Base-by-base conservation (phyloP, 805 yeast genomes). In the Naumovozyma baii region DNA sequence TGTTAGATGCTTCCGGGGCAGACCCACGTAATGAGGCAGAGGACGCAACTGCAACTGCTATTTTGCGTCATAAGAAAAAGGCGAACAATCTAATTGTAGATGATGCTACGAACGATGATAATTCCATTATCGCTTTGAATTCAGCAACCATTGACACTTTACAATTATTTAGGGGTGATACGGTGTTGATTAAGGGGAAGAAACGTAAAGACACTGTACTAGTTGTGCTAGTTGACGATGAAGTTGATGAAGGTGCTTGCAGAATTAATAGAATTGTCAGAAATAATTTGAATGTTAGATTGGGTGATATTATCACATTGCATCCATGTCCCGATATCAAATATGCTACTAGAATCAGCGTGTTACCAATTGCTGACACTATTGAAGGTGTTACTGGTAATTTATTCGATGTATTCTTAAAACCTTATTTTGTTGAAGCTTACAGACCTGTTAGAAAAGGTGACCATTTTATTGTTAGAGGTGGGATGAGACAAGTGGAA, bases 401-500 rank as follows among this genome's bases (percentile, higher is more conserved):
- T 7, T 70, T 92, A 52, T 92, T 92, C 53, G 99, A 92, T 58
- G 95, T 88, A 18, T 92, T 82, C 69, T 74, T 92, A 62, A 92
- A 92, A 69, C 98, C 98, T 31, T 92, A 92, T 69, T 92, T 92
- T 61, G 96, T 92, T 33, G 99, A 92, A 68, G 96, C 98, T 41
- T 92, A 92, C 68, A 81, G 98, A 67, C 98, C 98, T 3, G 96
- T 92, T 30, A 83, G 96, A 67, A 90, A 88, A 62, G 96, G 96
- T 49, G 98, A 92, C 61, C 83, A 84, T 54, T 92, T 92, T 66
- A 78, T 90, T 36, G 97, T 86, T 18, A 79, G 98, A 63, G 98
- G 98, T 58, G 96, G 96, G 62, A 92, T 92, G 98, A 80, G 98
- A 68, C 97, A 90, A 62, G 98, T 92, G 34, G 98, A 92, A 65